Conservation (phyloP, 176 grass and related monocot species). For the Olyra latifolia region DNA sequence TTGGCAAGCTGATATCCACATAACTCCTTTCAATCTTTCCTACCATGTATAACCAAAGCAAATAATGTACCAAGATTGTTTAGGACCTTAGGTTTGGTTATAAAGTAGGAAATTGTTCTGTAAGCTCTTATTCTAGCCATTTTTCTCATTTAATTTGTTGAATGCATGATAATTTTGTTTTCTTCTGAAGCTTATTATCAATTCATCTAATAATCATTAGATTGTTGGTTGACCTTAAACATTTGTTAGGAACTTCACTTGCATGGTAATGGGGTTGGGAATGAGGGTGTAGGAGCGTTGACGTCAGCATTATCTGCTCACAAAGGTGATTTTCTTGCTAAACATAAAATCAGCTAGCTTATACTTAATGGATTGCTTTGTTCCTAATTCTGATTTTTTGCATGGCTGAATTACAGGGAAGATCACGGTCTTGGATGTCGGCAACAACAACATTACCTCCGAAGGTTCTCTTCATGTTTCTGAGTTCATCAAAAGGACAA, state of each 20-base stretch:
- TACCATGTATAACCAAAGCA: not conserved
- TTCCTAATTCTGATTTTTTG: slow-evolving; percentile 31
- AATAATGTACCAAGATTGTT: not conserved
- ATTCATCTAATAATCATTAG: not conserved
- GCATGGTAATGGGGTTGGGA: slow-evolving; percentile 92
- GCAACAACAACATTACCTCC: slow-evolving; percentile 83
- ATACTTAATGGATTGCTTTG: slow-evolving; percentile 7
- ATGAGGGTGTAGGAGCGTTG: slow-evolving; percentile 68
- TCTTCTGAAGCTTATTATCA: slow-evolving; percentile 23
- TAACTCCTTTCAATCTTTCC: not conserved
- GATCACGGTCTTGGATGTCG: slow-evolving; percentile 85
- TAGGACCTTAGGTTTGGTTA: slow-evolving; percentile 2
- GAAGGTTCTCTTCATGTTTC: slow-evolving; percentile 81
- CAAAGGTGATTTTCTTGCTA: slow-evolving; percentile 68
- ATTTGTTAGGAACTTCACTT: slow-evolving; percentile 84
- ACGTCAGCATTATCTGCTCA: slow-evolving; percentile 66
- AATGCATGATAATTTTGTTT: slow-evolving; percentile 18
- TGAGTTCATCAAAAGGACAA: slow-evolving; percentile 73
- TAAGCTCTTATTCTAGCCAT: not conserved
- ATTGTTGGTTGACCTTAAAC: slow-evolving; percentile 29
- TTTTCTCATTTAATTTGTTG: slow-evolving; percentile 2
- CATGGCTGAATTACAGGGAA: slow-evolving; percentile 57
- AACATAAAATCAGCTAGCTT: slow-evolving; percentile 32
- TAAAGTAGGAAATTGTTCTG: not conserved
- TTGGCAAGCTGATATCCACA: not conserved